Conservation (phyloP, 2,329 filamentous ascomycete genomes). For the Metarhizium anisopliae region DNA sequence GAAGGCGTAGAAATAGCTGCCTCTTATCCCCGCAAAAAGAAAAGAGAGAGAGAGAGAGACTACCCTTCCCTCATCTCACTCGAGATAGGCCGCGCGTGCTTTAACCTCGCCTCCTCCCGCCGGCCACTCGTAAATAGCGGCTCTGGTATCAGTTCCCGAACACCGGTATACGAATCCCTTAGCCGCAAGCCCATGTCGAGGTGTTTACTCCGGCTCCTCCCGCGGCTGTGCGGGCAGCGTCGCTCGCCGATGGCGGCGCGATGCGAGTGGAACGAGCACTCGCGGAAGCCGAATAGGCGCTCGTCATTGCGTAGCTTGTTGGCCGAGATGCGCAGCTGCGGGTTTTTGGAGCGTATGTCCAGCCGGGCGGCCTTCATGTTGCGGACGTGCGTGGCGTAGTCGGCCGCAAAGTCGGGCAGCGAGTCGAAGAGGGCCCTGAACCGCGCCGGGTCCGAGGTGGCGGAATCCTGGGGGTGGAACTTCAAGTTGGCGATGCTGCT, state of each 20-base stretch:
- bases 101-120: conserved; percentile 21
- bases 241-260: conserved; percentile 44
- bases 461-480: conserved; percentile 19
- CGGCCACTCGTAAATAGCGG: conserved; percentile 18
- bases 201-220: conserved; percentile 7
- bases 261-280: conserved; percentile 53
- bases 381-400: conserved; percentile 42
- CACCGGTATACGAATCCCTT: not conserved
- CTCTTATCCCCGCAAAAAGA: too few relatives aligned
- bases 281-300: conserved; percentile 50
- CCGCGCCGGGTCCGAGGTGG: conserved; percentile 20
- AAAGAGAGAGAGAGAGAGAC: fast-evolving
- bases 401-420: conserved; percentile 36
- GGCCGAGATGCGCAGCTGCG: conserved; percentile 47
- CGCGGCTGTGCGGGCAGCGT: conserved; percentile 37
- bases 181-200: not conserved
- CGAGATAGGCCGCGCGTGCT: conserved; percentile 22
- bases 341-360: conserved; percentile 49
- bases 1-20: too few relatives aligned
- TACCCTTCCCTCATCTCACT: conserved; percentile 8
- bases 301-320: conserved; percentile 48
- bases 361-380: conserved; percentile 43
- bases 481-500: conserved; percentile 15
- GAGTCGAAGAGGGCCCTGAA: conserved; percentile 34
- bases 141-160: conserved; percentile 13